A percentile compares a stretch with the other conserved stretches of the same genome.
These are phyloP conservation scores for Magnaporthiopsis poae DNA, from an alignment of 2,329 filamentous ascomycete genomes.

Conservation along the genomic window DNA sequence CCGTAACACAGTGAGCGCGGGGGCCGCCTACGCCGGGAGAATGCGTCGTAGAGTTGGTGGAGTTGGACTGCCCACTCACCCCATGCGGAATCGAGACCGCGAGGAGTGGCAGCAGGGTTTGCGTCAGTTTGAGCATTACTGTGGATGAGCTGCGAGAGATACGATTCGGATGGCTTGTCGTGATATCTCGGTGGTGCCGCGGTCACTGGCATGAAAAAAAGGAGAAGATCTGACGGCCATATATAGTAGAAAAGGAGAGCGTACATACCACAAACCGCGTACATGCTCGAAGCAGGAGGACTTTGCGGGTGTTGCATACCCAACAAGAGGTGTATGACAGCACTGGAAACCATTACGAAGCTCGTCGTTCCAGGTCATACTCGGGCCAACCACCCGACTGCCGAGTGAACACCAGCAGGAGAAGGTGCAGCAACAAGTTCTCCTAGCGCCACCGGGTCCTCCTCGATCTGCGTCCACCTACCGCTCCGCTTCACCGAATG, in stretches of 20 bases:
- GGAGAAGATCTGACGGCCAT: no score
- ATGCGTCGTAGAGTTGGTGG: background rate
- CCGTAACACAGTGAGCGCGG: conserved; percentile 13
- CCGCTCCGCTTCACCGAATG: background rate
- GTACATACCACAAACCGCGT: no score
- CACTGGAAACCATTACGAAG: background rate
- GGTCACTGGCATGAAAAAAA: background rate
- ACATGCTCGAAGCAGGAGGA: no score
- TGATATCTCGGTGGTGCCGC: background rate
- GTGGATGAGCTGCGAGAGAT: background rate
- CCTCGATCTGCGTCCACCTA: background rate
- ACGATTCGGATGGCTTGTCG: background rate
- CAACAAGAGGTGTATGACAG: background rate
- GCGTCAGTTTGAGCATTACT: background rate
- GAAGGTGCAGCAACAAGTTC: background rate
- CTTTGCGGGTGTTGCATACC: no score
- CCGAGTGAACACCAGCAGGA: background rate
- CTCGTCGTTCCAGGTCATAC: background rate
- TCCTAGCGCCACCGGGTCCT: background rate
- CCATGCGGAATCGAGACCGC: background rate
- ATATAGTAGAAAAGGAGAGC: no score
- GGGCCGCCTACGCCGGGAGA: background rate
- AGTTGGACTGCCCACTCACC: conserved; percentile 1
- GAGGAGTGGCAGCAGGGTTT: background rate
- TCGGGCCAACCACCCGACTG: background rate